Percentiles rank a stretch among this genome's conserved stretches.
These are phyloP conservation scores for Candida germanica DNA, from an alignment of 805 yeast species.

Conservation along the genomic window DNA sequence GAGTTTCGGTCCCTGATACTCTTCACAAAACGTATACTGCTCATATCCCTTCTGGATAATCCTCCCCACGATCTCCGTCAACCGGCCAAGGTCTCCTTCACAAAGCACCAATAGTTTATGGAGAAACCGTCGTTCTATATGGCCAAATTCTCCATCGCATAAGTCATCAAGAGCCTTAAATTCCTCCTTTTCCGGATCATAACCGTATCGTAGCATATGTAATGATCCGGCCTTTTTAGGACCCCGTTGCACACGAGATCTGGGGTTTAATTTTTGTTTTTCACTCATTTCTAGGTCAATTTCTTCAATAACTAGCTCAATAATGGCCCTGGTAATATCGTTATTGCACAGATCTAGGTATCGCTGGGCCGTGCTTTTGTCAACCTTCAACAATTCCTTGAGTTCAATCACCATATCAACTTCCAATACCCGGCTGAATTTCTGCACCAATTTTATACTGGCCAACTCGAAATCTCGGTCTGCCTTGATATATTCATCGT, in stretches of 20 bases:
- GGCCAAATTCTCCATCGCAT: no score
- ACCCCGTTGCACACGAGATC: constrained; percentile 1
- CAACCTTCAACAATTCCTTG: background rate
- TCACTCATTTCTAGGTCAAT: background rate
- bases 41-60: constrained; percentile 8
- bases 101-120: constrained; percentile 7
- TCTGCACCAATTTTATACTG: background rate
- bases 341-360: constrained; percentile 2
- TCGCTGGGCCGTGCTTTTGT: background rate
- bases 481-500: background rate
- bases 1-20: background rate
- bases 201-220: no score
- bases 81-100: constrained; percentile 6
- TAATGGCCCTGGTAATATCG: constrained; percentile 6
- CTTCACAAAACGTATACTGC: constrained; percentile 7
- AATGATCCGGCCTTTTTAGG: background rate
- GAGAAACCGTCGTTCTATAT: constrained; percentile 8
- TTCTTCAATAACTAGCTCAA: constrained; percentile 6
- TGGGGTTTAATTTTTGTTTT: no score
- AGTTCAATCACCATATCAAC: background rate
- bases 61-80: constrained; percentile 2
- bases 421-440: background rate
- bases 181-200: background rate
- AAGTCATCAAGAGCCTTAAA: constrained; percentile 4
- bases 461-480: constrained; percentile 1